Evolutionary conservation across 78 protist genomes (phyloP).

Genomic region (Dictyostelium firmibasis): DNA sequence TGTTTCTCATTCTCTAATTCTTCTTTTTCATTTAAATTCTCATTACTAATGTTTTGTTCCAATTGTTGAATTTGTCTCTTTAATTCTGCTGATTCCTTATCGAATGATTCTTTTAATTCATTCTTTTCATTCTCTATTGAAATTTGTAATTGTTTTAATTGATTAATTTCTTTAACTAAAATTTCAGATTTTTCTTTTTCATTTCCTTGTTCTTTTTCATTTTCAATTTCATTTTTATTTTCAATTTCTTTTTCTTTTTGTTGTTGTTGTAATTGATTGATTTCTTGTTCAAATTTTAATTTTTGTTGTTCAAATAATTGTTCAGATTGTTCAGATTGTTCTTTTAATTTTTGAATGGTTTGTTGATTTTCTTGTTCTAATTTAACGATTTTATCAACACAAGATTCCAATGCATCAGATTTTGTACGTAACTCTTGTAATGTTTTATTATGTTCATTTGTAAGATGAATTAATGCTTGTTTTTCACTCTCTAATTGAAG

Average conservation of each 20-base stretch:
- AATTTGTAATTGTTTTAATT: conserved; percentile 5
- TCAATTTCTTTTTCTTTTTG: background rate
- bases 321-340: background rate
- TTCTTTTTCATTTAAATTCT: background rate
- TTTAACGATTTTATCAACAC: background rate
- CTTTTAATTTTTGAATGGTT: background rate
- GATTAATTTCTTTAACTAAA: background rate
- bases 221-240: background rate
- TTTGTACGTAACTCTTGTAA: background rate
- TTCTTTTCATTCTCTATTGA: background rate
- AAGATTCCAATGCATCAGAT: background rate
- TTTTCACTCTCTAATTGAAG: background rate
- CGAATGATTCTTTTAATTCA: background rate
- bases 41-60: background rate
- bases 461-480: conserved; percentile 6
- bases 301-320: background rate
- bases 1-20: background rate
- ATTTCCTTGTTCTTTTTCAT: background rate
- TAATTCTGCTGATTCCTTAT: background rate
- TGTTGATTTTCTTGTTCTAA: conserved; percentile 20
- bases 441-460: background rate
- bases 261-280: background rate
- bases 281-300: background rate
- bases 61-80: background rate
- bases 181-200: background rate